Evolutionary conservation across 208 protist genomes (phyloP).

Genomic region (Trypanosoma brucei): DNA sequence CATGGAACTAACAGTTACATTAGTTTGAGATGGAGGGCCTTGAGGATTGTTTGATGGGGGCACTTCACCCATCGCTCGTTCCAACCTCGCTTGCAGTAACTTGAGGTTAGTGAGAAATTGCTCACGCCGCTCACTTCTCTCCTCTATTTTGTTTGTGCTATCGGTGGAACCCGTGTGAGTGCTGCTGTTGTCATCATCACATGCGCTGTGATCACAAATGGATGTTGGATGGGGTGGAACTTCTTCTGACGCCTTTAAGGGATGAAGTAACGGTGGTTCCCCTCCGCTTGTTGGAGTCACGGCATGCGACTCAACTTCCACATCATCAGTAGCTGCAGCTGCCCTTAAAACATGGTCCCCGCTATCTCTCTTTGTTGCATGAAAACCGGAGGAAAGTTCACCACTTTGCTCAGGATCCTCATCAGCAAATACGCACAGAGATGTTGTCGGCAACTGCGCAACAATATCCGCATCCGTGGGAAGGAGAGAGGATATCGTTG

Average conservation of each 20-base stretch:
- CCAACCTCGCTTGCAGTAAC: slow-evolving; percentile 14
- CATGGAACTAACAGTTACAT: slow-evolving; percentile 21
- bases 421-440: too few relatives aligned
- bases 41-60: background rate
- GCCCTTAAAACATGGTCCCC: too few relatives aligned
- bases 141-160: background rate
- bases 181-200: background rate
- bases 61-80: background rate
- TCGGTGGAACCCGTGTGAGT: background rate
- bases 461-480: too few relatives aligned
- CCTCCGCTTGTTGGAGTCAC: background rate
- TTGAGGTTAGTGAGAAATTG: slow-evolving; percentile 21
- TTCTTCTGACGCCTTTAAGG: slow-evolving; percentile 7
- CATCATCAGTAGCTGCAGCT: too few relatives aligned
- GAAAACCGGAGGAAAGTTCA: too few relatives aligned
- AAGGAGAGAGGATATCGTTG: too few relatives aligned
- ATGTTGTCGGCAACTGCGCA: too few relatives aligned
- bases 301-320: background rate
- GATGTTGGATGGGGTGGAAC: background rate
- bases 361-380: too few relatives aligned
- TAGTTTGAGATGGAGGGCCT: slow-evolving; percentile 1
- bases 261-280: background rate
- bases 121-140: slow-evolving; percentile 9
- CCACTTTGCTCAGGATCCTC: too few relatives aligned
- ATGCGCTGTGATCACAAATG: background rate